Conservation (phyloP, 225 moss, liverwort and hornwort species). For the Straminergon stramineum region DNA sequence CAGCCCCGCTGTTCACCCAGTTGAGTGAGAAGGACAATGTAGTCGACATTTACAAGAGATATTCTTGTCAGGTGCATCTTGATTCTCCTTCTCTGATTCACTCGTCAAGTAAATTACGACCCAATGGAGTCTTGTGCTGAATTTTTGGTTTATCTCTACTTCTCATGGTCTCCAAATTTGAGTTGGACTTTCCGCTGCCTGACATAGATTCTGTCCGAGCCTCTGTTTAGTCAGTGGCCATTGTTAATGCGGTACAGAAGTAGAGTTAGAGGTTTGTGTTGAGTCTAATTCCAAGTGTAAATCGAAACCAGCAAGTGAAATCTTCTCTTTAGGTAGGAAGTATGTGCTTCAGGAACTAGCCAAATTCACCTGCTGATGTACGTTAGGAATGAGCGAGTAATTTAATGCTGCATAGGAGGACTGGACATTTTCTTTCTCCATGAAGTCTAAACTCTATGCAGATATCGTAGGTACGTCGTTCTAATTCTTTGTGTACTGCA, state of each 20-base stretch:
- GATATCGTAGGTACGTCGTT: background rate
- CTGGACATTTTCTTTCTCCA: too few species aligned
- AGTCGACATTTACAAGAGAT: constrained; percentile 78
- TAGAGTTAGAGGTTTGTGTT: too few species aligned
- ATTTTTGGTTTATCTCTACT: background rate
- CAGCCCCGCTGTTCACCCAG: constrained; percentile 70
- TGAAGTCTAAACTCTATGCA: too few species aligned
- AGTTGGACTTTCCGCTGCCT: too few species aligned
- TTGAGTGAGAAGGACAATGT: constrained; percentile 78
- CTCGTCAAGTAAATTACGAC: background rate
- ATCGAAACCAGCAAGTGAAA: too few species aligned
- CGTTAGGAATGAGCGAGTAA: background rate
- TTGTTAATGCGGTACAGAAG: too few species aligned
- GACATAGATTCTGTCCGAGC: too few species aligned
- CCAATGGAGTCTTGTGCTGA: background rate
- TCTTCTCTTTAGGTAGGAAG: too few species aligned
- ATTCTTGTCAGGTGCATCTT: constrained; percentile 59
- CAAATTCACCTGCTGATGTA: background rate
- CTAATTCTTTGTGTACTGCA: too few species aligned
- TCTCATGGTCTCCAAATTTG: too few species aligned
- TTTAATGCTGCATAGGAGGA: background rate
- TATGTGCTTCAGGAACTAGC: too few species aligned
- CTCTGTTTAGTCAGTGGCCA: background rate
- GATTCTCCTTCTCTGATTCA: background rate
- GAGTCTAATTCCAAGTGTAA: background rate